phyloP scores from a whole-genome alignment of 306 rosid genomes.

The Sophora flavescens region DNA sequence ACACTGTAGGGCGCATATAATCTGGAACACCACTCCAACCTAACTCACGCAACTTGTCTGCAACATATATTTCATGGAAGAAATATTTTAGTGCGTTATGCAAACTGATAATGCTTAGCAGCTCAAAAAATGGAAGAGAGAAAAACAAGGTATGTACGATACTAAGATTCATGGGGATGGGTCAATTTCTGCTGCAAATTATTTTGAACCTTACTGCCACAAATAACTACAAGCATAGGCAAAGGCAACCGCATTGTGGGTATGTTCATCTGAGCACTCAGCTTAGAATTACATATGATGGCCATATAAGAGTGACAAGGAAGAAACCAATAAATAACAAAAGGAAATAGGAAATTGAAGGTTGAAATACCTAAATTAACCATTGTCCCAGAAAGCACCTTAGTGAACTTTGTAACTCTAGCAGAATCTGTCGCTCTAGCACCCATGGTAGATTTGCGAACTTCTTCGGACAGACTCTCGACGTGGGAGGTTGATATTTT shows the following conservation, averaged over 20 bases:
- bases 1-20: constrained; percentile 89
- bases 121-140: background rate
- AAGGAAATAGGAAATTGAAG: constrained; percentile 33
- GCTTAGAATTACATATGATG: constrained; percentile 16
- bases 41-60: constrained; percentile 91
- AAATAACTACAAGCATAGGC: background rate
- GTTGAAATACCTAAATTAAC: constrained; percentile 68
- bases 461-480: constrained; percentile 60
- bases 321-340: constrained; percentile 13
- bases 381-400: constrained; percentile 82
- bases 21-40: constrained; percentile 97
- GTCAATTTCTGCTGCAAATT: constrained; percentile 8
- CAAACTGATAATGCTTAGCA: constrained; percentile 15
- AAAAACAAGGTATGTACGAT: background rate
- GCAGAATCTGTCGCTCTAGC: constrained; percentile 96
- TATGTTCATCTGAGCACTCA: constrained; percentile 19
- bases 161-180: background rate
- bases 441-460: constrained; percentile 65
- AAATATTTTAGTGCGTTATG: background rate
- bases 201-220: constrained; percentile 6
- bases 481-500: constrained; percentile 52
- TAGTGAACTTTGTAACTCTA: constrained; percentile 81
- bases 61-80: constrained; percentile 43
- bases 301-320: constrained; percentile 18
- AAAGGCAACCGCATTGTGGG: constrained; percentile 15